phyloP scores from a whole-genome alignment of 306 rosid species.

The Fragaria iinumae region DNA sequence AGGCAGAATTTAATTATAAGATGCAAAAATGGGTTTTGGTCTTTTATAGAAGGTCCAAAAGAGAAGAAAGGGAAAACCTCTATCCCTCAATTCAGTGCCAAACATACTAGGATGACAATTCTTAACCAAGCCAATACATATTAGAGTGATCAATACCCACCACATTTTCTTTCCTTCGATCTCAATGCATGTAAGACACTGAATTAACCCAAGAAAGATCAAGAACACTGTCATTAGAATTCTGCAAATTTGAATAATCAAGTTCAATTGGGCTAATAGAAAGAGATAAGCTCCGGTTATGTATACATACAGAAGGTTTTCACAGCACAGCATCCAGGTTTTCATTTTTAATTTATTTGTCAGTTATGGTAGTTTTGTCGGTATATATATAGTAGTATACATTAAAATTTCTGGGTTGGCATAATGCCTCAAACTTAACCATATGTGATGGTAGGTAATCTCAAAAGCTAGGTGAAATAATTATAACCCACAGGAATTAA shows the following conservation, averaged over 20 bases:
- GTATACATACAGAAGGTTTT: background rate
- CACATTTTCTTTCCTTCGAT: too few relatives aligned
- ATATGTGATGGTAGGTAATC: background rate
- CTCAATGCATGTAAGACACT: too few relatives aligned
- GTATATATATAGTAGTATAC: background rate
- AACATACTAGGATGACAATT: background rate
- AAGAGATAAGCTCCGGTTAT: background rate
- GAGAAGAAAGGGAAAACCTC: background rate
- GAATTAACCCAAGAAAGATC: background rate
- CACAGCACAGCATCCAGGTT: background rate
- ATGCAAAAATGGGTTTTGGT: background rate
- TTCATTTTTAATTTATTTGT: background rate
- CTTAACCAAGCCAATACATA: background rate
- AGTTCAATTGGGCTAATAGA: background rate
- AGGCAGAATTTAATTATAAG: background rate
- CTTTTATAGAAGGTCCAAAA: background rate
- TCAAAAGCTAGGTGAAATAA: too few relatives aligned
- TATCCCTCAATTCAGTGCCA: background rate
- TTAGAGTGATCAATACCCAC: background rate
- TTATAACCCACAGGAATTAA: background rate
- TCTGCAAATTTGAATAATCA: background rate
- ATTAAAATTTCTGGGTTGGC: constrained; percentile 1
- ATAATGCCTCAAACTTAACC: background rate
- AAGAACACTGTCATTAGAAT: background rate
- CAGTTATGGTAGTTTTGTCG: background rate